Evolutionary conservation across 768 basidiomycete species (phyloP), one percentile per base, ranked within the genome.

Genomic region (Boletus rex-veris): DNA sequence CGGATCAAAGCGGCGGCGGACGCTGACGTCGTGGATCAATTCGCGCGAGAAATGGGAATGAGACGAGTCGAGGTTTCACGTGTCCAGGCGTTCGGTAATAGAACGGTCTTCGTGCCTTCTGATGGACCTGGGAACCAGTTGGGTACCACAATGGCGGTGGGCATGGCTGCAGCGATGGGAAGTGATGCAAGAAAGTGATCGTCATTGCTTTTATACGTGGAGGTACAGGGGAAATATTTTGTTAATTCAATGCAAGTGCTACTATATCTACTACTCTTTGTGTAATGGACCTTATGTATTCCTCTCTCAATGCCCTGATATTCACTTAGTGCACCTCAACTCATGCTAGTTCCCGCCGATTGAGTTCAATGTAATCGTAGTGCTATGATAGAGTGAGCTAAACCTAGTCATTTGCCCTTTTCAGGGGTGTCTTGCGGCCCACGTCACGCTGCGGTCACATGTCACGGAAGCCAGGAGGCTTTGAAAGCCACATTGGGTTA

Each of bases 21-120:
- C 58, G 73, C 76, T 4, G 70, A 75, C 33, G 83, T 90, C 16
- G 57, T 71, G 18, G 85, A 90, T 60, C 71, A 59, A 47, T 91
- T 86, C 62, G 88, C 90, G 1, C 78, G 83, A 40, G 88, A 91
- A 71, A 91, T 91, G 88, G 80, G 81, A 66, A 61, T 88, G 48
- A 74, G 84, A 36, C 75, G 88, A 39, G 72, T 84, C 52, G 90
- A 92, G 53, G 77, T 91, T 19, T 58, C 73, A 19, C 77, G 82
- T 48, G 74, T 90, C 26, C 65, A 70, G 42, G 87, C 89, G 4
- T 92, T 80, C 61, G 90, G 90, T 5, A 64, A 78, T 48, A 86
- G 75, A 73, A 80, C 87, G 0, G 67, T 90, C 16, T 90, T 90
- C 66, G 85, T 81, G 4, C 85, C 88, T n/a, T 72, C 77, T 0